Evolutionary conservation across 345 rosid genomes (phyloP).

Genomic region (Corymbia maculata): DNA sequence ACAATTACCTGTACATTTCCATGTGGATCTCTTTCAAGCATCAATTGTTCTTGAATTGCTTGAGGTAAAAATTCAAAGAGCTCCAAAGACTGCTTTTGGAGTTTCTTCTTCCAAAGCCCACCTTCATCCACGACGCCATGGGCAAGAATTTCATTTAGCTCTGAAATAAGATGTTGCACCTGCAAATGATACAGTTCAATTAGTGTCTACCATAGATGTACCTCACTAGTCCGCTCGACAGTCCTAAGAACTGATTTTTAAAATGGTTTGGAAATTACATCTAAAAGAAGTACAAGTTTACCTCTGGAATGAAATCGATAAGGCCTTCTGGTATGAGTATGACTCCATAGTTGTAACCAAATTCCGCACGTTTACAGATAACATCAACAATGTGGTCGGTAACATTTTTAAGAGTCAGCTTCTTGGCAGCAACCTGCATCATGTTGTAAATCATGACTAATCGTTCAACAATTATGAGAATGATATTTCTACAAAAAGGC

Average conservation of each 20-base stretch:
- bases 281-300: conserved; percentile 3
- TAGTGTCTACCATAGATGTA: background rate
- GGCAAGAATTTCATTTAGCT: conserved; percentile 87
- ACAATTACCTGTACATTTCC: conserved; percentile 91
- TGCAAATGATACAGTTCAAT: conserved; percentile 8
- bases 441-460: background rate
- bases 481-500: background rate
- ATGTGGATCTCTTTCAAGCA: conserved; percentile 99
- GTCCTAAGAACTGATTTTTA: background rate
- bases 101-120: conserved; percentile 83
- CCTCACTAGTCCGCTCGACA: background rate
- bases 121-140: conserved; percentile 62
- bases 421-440: conserved; percentile 70
- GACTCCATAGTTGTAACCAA: conserved; percentile 87
- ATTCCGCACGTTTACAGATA: conserved; percentile 58
- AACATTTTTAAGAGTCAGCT: conserved; percentile 73
- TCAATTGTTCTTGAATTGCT: conserved; percentile 84
- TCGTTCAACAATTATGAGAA: background rate
- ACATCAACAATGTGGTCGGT: conserved; percentile 83
- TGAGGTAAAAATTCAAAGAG: conserved; percentile 81
- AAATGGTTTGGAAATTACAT: background rate
- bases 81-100: conserved; percentile 41
- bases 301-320: conserved; percentile 99
- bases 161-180: conserved; percentile 92
- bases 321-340: conserved; percentile 96